These are phyloP conservation scores for Yamadazyma paraphyllophila DNA, from an alignment of 805 yeast species.

Conservation along the genomic window DNA sequence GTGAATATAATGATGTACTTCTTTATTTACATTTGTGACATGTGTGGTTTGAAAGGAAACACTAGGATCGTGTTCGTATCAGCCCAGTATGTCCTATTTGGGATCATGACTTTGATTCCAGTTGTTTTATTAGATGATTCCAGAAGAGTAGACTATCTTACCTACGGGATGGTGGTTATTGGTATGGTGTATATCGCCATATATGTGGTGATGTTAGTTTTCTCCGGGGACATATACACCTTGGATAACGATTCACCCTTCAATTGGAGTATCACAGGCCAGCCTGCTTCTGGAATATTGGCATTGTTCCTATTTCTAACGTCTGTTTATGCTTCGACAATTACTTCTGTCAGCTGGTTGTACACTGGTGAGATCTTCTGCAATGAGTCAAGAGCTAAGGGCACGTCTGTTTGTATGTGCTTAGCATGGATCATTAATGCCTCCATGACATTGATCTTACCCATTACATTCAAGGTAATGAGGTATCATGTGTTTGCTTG, in stretches of 20 bases:
- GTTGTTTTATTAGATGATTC: slow-evolving; percentile 40
- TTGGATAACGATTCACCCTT: slow-evolving; percentile 8
- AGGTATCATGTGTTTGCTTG: slow-evolving; percentile 42
- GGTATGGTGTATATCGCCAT: slow-evolving; percentile 34
- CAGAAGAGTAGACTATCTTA: slow-evolving; percentile 46
- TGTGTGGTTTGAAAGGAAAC: slow-evolving; percentile 42
- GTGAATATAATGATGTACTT: slow-evolving; percentile 44
- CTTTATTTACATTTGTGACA: slow-evolving; percentile 45
- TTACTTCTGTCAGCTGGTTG: slow-evolving; percentile 48
- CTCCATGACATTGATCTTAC: slow-evolving; percentile 37
- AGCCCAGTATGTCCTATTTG: slow-evolving; percentile 36
- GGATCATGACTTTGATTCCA: slow-evolving; percentile 44
- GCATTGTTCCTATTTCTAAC: slow-evolving; percentile 45
- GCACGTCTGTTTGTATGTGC: slow-evolving; percentile 45
- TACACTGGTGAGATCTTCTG: slow-evolving; percentile 52
- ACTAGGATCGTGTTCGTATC: slow-evolving; percentile 32
- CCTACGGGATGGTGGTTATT: slow-evolving; percentile 41
- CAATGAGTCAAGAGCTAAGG: slow-evolving; percentile 43
- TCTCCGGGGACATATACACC: slow-evolving; percentile 14
- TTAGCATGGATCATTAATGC: slow-evolving; percentile 45
- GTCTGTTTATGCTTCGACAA: slow-evolving; percentile 45
- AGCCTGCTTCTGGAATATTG: slow-evolving; percentile 42
- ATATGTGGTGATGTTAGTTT: slow-evolving; percentile 33
- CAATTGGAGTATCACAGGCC: slow-evolving; percentile 13
- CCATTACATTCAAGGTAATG: slow-evolving; percentile 32